These are phyloP conservation scores for Aspergillus thermomutatus DNA, from an alignment of 2,329 filamentous ascomycete species.

Conservation along the genomic window DNA sequence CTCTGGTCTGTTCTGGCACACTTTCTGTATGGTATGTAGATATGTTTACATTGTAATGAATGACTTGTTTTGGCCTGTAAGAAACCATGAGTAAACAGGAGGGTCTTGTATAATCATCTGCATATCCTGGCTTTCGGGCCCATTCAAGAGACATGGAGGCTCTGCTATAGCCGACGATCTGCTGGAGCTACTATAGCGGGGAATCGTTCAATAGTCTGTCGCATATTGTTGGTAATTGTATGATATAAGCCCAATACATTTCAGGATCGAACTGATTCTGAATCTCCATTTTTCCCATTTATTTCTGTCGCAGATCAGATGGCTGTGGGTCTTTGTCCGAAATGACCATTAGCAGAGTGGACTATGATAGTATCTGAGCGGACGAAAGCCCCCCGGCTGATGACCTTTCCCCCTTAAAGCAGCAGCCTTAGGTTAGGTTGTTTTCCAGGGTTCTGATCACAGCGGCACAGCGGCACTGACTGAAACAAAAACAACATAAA, in stretches of 20 bases:
- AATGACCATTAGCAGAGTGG: too few species aligned
- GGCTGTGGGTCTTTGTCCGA: too few species aligned
- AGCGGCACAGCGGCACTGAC: too few species aligned
- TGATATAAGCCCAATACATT: background rate
- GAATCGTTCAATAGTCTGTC: background rate
- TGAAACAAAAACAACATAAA: too few species aligned
- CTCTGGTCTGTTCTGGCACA: conserved; percentile 5
- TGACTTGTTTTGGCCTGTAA: conserved; percentile 5
- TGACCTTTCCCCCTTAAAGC: too few species aligned
- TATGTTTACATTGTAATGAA: conserved; percentile 21
- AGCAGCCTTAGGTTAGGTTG: too few species aligned
- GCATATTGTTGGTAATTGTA: too few species aligned
- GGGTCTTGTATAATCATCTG: background rate
- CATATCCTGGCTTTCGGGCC: background rate
- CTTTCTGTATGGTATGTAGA: conserved; percentile 17
- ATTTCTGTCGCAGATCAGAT: too few species aligned
- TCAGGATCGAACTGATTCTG: background rate
- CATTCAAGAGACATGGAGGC: background rate
- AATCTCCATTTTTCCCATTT: too few species aligned
- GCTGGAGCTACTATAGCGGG: background rate
- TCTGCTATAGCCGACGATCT: background rate
- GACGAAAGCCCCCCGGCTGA: too few species aligned
- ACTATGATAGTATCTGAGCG: too few species aligned
- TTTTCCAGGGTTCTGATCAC: too few species aligned
- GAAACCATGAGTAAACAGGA: background rate